These are phyloP conservation scores for Gymnopilus dilepis DNA, from an alignment of 768 basidiomycete species.

Conservation along the genomic window DNA sequence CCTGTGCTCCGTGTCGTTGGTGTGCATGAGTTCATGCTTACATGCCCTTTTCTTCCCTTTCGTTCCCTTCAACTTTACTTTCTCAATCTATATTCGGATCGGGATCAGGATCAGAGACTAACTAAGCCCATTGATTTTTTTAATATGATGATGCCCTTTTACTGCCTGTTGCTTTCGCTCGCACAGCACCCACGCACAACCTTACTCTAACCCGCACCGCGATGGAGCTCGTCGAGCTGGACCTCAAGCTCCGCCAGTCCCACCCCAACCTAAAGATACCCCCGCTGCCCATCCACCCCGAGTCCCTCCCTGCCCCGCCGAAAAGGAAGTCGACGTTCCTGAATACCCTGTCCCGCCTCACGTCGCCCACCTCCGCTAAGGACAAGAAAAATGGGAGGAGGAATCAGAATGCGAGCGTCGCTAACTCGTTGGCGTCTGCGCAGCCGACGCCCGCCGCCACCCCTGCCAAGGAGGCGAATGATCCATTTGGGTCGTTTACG, in stretches of 20 bases:
- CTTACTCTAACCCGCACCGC: constrained; percentile 83
- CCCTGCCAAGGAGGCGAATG: constrained; percentile 60
- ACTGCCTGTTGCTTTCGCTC: constrained; percentile 10
- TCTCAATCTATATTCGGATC: constrained; percentile 1
- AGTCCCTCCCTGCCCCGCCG: constrained; percentile 54
- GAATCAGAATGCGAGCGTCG: constrained; percentile 30
- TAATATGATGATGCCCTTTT: background rate
- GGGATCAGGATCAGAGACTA: no score
- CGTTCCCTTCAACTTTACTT: background rate
- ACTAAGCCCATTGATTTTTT: background rate
- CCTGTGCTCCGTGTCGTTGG: background rate
- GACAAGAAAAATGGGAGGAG: constrained; percentile 36
- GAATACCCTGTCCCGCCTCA: constrained; percentile 83
- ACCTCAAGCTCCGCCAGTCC: constrained; percentile 75
- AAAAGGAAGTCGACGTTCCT: constrained; percentile 88
- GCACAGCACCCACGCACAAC: constrained; percentile 84
- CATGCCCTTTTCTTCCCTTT: background rate
- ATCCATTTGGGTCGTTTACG: constrained; percentile 61
- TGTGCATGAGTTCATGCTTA: background rate
- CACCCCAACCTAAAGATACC: constrained; percentile 64
- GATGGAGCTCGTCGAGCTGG: constrained; percentile 80
- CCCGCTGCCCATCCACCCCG: constrained; percentile 62
- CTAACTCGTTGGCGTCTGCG: constrained; percentile 28
- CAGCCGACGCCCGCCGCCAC: constrained; percentile 53
- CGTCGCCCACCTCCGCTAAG: constrained; percentile 70